These are phyloP conservation scores for Aureobasidium sp. DNA, from an alignment of 2,329 filamentous ascomycete species.

Conservation along the genomic window DNA sequence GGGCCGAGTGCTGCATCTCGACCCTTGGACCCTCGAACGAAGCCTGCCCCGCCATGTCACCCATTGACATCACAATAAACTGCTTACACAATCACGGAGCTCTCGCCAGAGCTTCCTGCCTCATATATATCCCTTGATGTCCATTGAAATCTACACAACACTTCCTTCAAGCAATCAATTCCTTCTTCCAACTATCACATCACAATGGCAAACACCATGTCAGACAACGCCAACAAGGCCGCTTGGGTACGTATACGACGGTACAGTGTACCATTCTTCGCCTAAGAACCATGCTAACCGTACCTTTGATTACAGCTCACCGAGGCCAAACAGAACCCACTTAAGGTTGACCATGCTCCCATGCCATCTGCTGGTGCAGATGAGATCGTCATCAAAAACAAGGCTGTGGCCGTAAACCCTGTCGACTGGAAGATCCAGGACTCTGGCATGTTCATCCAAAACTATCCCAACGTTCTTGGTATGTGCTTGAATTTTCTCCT, in stretches of 20 bases:
- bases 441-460: slow-evolving; percentile 24
- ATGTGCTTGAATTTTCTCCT: background rate
- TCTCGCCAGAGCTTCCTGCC: background rate
- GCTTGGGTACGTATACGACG: too few species aligned
- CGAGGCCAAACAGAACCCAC: slow-evolving; percentile 9
- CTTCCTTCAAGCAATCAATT: background rate
- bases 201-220: slow-evolving; percentile 13
- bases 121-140: background rate
- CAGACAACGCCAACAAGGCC: slow-evolving; percentile 13
- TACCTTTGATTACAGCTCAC: too few species aligned
- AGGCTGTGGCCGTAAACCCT: slow-evolving; percentile 31
- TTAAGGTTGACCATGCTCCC: slow-evolving; percentile 22
- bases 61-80: background rate
- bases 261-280: too few species aligned
- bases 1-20: background rate
- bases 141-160: background rate
- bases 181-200: background rate
- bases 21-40: background rate
- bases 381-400: slow-evolving; percentile 29
- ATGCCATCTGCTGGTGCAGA: slow-evolving; percentile 25
- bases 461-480: slow-evolving; percentile 29
- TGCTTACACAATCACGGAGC: background rate
- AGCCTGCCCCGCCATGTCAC: background rate
- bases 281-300: too few species aligned
- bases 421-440: slow-evolving; percentile 32